Evolutionary conservation across 495 filamentous ascomycete genomes (phyloP).

Genomic region (Aspergillus heteromorphus): DNA sequence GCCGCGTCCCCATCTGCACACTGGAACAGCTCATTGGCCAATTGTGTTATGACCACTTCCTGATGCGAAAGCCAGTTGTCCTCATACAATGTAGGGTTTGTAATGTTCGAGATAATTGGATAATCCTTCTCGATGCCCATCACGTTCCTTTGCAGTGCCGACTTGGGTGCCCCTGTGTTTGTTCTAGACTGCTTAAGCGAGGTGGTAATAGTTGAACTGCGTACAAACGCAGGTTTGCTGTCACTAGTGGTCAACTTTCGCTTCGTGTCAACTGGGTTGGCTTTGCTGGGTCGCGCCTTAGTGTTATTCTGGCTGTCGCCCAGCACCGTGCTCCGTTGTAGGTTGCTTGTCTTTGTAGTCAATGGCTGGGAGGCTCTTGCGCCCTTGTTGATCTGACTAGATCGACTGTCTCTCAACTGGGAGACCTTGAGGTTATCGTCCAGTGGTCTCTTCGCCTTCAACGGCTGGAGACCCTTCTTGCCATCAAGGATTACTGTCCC

Average conservation of each 20-base stretch:
- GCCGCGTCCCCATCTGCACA: slow-evolving; percentile 14
- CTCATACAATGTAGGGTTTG: slow-evolving; percentile 55
- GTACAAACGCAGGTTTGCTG: slow-evolving; percentile 5
- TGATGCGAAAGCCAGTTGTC: slow-evolving; percentile 62
- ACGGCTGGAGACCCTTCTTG: slow-evolving; percentile 12
- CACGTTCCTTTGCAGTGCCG: slow-evolving; percentile 15
- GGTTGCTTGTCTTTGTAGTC: slow-evolving; percentile 6
- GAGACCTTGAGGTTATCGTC: background rate
- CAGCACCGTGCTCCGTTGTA: background rate
- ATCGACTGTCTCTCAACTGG: background rate
- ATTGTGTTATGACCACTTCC: slow-evolving; percentile 56
- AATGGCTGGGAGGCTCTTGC: slow-evolving; percentile 1
- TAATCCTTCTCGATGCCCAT: slow-evolving; percentile 26
- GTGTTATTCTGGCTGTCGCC: slow-evolving; percentile 11
- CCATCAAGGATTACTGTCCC: slow-evolving; percentile 15
- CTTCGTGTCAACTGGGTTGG: background rate
- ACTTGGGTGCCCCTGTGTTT: slow-evolving; percentile 12
- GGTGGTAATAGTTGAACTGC: slow-evolving; percentile 8
- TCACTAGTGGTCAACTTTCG: background rate
- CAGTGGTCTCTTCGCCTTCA: slow-evolving; percentile 5
- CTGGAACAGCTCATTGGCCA: slow-evolving; percentile 54
- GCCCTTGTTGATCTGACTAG: background rate
- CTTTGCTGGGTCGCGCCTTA: background rate
- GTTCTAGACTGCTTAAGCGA: slow-evolving; percentile 19
- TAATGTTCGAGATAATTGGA: slow-evolving; percentile 48